Conservation (phyloP, 2,329 filamentous ascomycete genomes). For the Capronia coronata region DNA sequence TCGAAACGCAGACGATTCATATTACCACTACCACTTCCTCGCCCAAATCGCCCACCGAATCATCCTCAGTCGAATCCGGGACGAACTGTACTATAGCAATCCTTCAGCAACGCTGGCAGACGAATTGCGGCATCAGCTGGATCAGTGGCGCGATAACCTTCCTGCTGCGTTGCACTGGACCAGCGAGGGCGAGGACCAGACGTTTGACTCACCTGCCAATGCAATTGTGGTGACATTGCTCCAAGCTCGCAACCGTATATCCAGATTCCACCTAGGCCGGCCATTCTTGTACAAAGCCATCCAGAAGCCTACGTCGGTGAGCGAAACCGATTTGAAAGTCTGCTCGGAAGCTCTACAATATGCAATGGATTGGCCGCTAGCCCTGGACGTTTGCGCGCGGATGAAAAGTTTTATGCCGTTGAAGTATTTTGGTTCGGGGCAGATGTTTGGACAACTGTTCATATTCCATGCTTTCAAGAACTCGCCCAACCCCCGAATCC, state of each 20-base stretch:
- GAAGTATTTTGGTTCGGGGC: slow-evolving; percentile 39
- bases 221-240: slow-evolving; percentile 20
- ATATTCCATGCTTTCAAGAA: slow-evolving; percentile 40
- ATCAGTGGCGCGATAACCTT: slow-evolving; percentile 50
- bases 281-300: slow-evolving; percentile 34
- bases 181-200: slow-evolving; percentile 31
- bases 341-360: slow-evolving; percentile 36
- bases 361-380: slow-evolving; percentile 40
- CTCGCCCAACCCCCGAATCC: slow-evolving; percentile 34
- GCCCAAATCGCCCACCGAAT: slow-evolving; percentile 52
- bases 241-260: slow-evolving; percentile 20
- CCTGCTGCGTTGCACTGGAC: slow-evolving; percentile 44
- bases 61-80: slow-evolving; percentile 46
- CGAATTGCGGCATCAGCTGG: slow-evolving; percentile 50
- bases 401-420: slow-evolving; percentile 42
- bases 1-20: slow-evolving; percentile 46
- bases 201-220: slow-evolving; percentile 13
- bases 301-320: slow-evolving; percentile 34
- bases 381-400: slow-evolving; percentile 35
- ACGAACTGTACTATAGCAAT: slow-evolving; percentile 44
- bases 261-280: slow-evolving; percentile 21
- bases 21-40: slow-evolving; percentile 53
- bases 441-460: slow-evolving; percentile 39
- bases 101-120: slow-evolving; percentile 42
- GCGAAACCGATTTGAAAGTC: slow-evolving; percentile 38